Evolutionary conservation across 768 basidiomycete species (phyloP), one percentile per base, ranked within the genome.

Genomic region (Amanita molliuscula): DNA sequence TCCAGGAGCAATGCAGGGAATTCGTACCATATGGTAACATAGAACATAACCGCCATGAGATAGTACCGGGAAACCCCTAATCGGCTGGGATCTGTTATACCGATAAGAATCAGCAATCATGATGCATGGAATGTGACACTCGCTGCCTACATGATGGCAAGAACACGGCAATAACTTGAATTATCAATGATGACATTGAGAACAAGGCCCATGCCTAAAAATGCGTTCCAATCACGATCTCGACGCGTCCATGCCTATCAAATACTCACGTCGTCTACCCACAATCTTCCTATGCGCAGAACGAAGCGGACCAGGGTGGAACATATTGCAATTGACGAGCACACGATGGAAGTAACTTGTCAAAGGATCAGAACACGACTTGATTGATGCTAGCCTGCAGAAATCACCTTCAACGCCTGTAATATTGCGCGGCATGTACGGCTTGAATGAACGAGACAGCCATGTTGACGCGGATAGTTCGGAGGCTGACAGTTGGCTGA

Each of bases 11-110:
- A 16, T 11, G 35, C 9, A 4, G 10, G 37, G 21, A 51, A 33
- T 20, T 21, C 47, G 46, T 36, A 70, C 71, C 70, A 73, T 36
- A 71, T 62, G n/a, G 66, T 62, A n/a, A 58, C 56, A 50, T 70
- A 73, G 52, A 71, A 73, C 6, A 64, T 53, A 3, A 54, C 54
- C 33, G 64, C 67, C 60, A 69, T 64, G n/a, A 70, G 47, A 50
- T 71, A 71, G 48, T 67, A 68, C 13, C 60, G 62, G 20, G 56
- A 54, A 34, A 62, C 58, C 34, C 59, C 55, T 23, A 48, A 13
- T 23, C 21, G 28, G 15, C 21, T 15, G 4, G 13, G 44, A 10
- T 18, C 31, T 28, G 13, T 9, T 0, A 40, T 8, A 26, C 13
- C n/a, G 15, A 18, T 28, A 28, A 16, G n/a, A 16, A 44, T 44